These are phyloP conservation scores for Colletotrichum coccodes DNA, from an alignment of 2,329 filamentous ascomycete species.

Conservation along the genomic window DNA sequence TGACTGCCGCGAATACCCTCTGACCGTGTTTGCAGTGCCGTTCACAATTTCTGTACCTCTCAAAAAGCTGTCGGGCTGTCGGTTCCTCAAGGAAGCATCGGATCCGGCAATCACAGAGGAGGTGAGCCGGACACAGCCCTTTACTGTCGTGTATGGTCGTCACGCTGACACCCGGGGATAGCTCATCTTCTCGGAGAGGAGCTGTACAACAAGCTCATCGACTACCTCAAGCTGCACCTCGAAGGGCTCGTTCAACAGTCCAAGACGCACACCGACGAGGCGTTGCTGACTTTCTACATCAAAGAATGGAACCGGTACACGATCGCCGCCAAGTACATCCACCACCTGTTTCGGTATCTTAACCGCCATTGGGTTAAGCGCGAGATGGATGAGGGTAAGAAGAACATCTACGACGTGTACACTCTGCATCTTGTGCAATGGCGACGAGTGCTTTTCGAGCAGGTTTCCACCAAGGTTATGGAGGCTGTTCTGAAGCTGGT, in stretches of 20 bases:
- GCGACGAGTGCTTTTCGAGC: conserved; percentile 89
- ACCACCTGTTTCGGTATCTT: conserved; percentile 94
- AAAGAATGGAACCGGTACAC: conserved; percentile 97
- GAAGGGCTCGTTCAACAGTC: conserved; percentile 76
- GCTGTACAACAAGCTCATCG: conserved; percentile 89
- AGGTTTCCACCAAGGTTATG: conserved; percentile 91
- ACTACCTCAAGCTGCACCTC: conserved; percentile 85
- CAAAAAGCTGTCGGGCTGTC: conserved; percentile 85
- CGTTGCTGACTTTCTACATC: conserved; percentile 92
- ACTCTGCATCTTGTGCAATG: conserved; percentile 95
- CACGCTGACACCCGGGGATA: conserved; percentile 46
- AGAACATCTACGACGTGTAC: conserved; percentile 98
- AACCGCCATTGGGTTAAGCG: conserved; percentile 99
- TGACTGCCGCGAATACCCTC: conserved; percentile 28
- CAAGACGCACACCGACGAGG: conserved; percentile 86
- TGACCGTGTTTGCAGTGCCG: conserved; percentile 69
- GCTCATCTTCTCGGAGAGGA: conserved; percentile 96
- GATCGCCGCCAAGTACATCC: conserved; percentile 94
- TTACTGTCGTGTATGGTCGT: conserved; percentile 9
- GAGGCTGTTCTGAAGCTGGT: conserved; percentile 92
- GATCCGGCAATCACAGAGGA: conserved; percentile 73
- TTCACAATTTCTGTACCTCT: conserved; percentile 99
- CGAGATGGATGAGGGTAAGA: conserved; percentile 98
- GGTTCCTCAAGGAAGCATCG: conserved; percentile 43
- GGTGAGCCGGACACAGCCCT: conserved; percentile 56